Evolutionary conservation across 371 early-diverging fungal species (phyloP).

Genomic region (Lichtheimia corymbifera): DNA sequence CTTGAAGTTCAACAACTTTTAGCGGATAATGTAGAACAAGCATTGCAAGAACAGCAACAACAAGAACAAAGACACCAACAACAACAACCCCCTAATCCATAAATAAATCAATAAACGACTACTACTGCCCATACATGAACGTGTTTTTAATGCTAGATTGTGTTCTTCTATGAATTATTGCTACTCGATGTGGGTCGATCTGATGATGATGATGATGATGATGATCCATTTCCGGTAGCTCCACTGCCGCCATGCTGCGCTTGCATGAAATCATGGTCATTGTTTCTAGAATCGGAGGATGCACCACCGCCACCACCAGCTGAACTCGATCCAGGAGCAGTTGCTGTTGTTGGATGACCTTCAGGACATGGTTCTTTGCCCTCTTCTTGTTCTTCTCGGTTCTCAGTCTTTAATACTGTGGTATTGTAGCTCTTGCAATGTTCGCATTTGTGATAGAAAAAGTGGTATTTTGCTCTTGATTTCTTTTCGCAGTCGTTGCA

Average conservation of each 20-base stretch:
- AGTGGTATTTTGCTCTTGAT: constrained; percentile 84
- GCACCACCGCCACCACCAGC: not conserved
- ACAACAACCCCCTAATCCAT: not conserved
- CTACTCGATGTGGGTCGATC: not conserved
- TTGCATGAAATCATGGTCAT: constrained; percentile 8
- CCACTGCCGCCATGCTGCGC: constrained; percentile 1
- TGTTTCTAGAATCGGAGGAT: not conserved
- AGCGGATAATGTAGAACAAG: constrained; percentile 23
- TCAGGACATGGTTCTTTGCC: not conserved
- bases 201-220: constrained; percentile 7
- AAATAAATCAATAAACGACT: too few relatives aligned
- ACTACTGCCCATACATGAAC: too few relatives aligned
- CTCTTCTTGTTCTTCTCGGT: constrained; percentile 15
- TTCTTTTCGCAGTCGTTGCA: constrained; percentile 97
- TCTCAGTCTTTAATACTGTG: constrained; percentile 72
- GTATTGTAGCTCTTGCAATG: constrained; percentile 92
- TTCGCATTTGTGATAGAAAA: constrained; percentile 94
- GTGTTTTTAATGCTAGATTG: too few relatives aligned
- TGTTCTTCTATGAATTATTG: too few relatives aligned
- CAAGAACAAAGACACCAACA: not conserved
- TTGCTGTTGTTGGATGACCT: not conserved
- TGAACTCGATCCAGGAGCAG: not conserved
- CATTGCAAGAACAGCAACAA: not conserved
- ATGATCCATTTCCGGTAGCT: constrained; percentile 4
- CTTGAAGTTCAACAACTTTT: constrained; percentile 34